A percentile compares a stretch with the other conserved stretches of the same genome.
Conservation (phyloP, 306 rosid species). For the Senna tora region DNA sequence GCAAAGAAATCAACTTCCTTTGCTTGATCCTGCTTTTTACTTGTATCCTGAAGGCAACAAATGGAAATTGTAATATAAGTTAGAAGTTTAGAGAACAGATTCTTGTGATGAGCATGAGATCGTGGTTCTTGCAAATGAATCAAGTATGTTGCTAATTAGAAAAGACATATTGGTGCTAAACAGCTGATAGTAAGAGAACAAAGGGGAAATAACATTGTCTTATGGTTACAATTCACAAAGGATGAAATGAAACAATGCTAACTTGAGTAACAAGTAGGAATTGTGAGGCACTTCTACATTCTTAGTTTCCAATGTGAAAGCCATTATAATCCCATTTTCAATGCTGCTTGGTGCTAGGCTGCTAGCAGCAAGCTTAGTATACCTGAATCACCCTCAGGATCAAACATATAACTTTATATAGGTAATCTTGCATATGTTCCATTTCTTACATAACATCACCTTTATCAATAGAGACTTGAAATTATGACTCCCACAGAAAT, state of each 20-base stretch:
- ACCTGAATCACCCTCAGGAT: too few species aligned
- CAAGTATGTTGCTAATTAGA: not conserved
- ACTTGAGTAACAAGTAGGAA: constrained; percentile 5
- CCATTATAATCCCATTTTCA: not conserved
- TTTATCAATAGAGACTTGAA: not conserved
- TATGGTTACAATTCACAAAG: not conserved
- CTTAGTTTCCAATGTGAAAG: constrained; percentile 2
- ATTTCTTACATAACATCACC: not conserved
- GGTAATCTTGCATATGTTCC: not conserved
- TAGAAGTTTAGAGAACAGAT: not conserved
- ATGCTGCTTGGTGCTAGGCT: too few species aligned
- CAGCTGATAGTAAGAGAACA: not conserved
- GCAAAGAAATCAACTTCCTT: constrained; percentile 59
- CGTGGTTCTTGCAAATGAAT: not conserved
- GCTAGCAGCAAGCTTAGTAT: not conserved
- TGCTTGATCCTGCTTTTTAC: constrained; percentile 46
- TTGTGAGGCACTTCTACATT: not conserved
- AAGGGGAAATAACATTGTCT: not conserved
- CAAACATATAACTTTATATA: too few species aligned
- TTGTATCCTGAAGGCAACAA: constrained; percentile 49
- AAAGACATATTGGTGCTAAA: not conserved
- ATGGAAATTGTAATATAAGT: constrained; percentile 14
- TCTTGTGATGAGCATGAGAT: not conserved
- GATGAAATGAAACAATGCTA: not conserved
- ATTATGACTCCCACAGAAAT: not conserved